Evolutionary conservation across 371 early-diverging fungal species (phyloP), one percentile per base, ranked within the genome.

Genomic region (Funneliformis caledonium): DNA sequence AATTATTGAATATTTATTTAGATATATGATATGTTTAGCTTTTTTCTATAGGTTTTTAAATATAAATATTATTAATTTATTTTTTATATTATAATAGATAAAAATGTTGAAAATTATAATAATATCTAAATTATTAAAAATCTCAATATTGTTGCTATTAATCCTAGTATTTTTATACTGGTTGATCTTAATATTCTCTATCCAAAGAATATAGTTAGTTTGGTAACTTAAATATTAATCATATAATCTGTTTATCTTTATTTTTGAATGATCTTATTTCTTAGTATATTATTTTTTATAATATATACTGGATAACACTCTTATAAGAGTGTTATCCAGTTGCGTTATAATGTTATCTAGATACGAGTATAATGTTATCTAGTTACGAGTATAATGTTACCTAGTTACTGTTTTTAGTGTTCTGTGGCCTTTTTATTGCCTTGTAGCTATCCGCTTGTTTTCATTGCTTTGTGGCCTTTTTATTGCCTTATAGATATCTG

Each of bases 151-250:
- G 0, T 61, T 61, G 5, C 0, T 16, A 61, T 16, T 16, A 0
- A 61, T 61, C 31, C 65, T 65, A 33, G 31, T 26, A 12, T 26
- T 26, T 26, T 26, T 12, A 12, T 65, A 65, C 65, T 65, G 6
- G 33, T 65, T 65, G 65, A 31, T 26, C 65, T 45, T 45, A 0
- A 26, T 26, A 26, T 26, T 26, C 26, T 26, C 26, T 8, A 45
- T 45, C 1, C 8, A 45, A 45, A 45, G 45, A 26, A 45, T 45
- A 45, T 45, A 45, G 8, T 65, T 65, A 33, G 43, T 47, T 50
- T 70, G n/a, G 72, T 70, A 70, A 70, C 45, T 70, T 47, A 50
- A 33, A 74, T 74, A 74, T 74, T 56, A 74, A 74, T 74, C 31
- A 9, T 74, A 45, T 45, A 45, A 45, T 45, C 1, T 1, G 1